Base-by-base conservation (phyloP, 2,329 filamentous ascomycete genomes). In the Tolypocladium capitatum region DNA sequence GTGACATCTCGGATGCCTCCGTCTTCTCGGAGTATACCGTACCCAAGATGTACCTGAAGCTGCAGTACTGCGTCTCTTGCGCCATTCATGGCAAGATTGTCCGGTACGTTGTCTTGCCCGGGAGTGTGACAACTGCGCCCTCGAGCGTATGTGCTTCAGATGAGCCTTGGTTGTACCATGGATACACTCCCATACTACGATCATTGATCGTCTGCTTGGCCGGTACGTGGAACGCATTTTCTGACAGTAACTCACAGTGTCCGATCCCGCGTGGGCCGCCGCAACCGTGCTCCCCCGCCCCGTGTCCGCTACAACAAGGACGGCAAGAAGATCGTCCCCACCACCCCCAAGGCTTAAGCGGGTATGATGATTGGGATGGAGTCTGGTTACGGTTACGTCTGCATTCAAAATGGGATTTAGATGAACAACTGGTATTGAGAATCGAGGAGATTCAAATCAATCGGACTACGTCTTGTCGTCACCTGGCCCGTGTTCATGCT, bases 11-110 rank as follows among this genome's bases (percentile, higher is more conserved):
- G 61, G 92, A 98, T 73, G 92, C 94, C 68, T 97, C 92, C 68
- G 92, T 98, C 75, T 98, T 97, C 78, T 74, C 86, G 67, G 92
- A 98, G 80, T 98, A 98, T 82, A 90, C 89, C 63, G 91, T 98
- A 68, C 92, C 92, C 76, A 98, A 98, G 87, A 98, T 98, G 94
- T 98, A 98, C 87, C 81, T 98, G 77, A 98, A 98, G 86, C 85
- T 98, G 73, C 92, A 98, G 81, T 98, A 98, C 88, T 98, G 92
- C 75, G 92, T 98, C 70, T 97, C 91, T 75, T 98, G 92, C 78
- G 92, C 92, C 69, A 98, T 98, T 62, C 92, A 98, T 82, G 92
- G 92, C 82, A 98, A 98, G 86, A 98, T 98, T 74, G 94, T 98
- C 75, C 91, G 92, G 91, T 97, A 92, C 74, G 90, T 81, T 71